A percentile compares a stretch with the other conserved stretches of the same genome.
These are phyloP conservation scores for Sedum album DNA, from an alignment of 164 flowering plant genomes.

Conservation along the genomic window DNA sequence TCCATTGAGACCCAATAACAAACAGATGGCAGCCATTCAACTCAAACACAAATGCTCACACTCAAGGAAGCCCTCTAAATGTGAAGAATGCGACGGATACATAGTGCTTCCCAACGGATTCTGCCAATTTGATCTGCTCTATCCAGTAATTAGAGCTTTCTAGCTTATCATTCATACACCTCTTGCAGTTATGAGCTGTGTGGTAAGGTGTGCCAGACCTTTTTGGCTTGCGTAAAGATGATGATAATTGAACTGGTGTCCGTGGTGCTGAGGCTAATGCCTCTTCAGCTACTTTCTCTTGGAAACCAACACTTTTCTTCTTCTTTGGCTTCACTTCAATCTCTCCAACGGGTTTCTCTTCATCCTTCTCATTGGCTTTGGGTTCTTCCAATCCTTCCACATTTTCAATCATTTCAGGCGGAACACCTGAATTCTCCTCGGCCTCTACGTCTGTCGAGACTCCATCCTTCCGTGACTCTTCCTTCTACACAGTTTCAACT, in stretches of 20 bases:
- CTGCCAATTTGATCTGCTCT: constrained; percentile 36
- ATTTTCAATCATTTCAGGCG: neutral
- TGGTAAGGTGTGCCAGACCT: constrained; percentile 22
- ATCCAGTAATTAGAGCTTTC: constrained; percentile 40
- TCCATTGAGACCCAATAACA: no score
- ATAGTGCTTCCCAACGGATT: constrained; percentile 34
- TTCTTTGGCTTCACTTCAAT: neutral
- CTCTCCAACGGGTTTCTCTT: neutral
- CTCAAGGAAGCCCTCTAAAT: no score
- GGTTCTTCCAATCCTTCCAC: neutral
- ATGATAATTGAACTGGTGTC: constrained; percentile 19
- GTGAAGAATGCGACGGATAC: constrained; percentile 31
- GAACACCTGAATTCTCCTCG: neutral
- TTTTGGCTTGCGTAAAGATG: constrained; percentile 11
- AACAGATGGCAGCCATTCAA: no score
- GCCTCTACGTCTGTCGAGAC: neutral
- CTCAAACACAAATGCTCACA: no score
- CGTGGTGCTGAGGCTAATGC: constrained; percentile 7
- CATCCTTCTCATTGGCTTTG: neutral
- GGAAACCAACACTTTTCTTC: constrained; percentile 23
- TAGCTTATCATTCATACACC: constrained; percentile 33
- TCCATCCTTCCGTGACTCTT: no score
- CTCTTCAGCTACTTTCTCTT: constrained; percentile 10
- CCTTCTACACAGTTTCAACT: neutral
- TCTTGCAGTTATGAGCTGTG: constrained; percentile 35